These are phyloP conservation scores for Geranomyces michiganensis DNA, from an alignment of 192 early-diverging fungal species.

Conservation along the genomic window DNA sequence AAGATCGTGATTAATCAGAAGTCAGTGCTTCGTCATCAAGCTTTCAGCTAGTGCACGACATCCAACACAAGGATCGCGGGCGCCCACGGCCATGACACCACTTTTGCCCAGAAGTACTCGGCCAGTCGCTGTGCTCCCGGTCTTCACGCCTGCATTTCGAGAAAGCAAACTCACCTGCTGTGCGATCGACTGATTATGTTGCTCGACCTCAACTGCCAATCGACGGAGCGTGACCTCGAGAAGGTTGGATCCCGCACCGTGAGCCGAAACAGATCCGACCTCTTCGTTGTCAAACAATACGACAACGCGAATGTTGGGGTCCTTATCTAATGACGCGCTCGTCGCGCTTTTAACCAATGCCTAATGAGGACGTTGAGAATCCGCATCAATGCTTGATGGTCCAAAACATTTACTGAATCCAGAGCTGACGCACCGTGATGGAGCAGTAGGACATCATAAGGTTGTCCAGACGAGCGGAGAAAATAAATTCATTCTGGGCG, in stretches of 20 bases:
- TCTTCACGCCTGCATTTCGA: no score
- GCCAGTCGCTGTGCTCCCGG: no score
- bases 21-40: no score
- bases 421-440: constrained; percentile 51
- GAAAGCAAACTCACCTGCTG: constrained; percentile 4
- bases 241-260: constrained; percentile 92
- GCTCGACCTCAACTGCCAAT: constrained; percentile 36
- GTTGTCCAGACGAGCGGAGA: constrained; percentile 93
- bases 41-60: no score
- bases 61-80: no score
- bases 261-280: constrained; percentile 87
- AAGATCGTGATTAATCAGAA: no score
- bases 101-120: no score
- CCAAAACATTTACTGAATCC: constrained; percentile 3
- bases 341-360: constrained; percentile 62
- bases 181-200: constrained; percentile 7
- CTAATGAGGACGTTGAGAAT: constrained; percentile 29
- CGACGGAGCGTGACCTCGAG: constrained; percentile 51
- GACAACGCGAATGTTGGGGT: constrained; percentile 80
- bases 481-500: constrained; percentile 89
- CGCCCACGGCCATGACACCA: no score
- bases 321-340: constrained; percentile 51
- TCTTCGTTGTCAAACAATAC: constrained; percentile 99
- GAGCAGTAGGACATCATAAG: constrained; percentile 95
- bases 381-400: constrained; percentile 42